Evolutionary conservation across 345 rosid species (phyloP), one percentile per base, ranked within the genome.

Genomic region (Clausena lansium): DNA sequence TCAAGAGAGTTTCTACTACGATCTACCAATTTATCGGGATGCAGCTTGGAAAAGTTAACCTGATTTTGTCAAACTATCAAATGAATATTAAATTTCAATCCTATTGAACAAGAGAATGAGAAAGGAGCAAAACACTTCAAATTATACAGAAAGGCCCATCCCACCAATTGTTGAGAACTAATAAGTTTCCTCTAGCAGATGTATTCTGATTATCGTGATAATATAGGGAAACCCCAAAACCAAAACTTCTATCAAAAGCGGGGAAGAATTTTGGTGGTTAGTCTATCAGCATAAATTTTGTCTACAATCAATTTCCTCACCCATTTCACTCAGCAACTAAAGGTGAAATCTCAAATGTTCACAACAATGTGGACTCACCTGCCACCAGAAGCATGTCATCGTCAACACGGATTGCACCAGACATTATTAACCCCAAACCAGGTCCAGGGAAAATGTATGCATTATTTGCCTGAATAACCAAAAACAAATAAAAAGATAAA

Each of bases 391-490:
- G 97, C 99, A 95, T 92, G 83, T 92, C 95, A 39, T 95, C 98
- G 10, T 93, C 98, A 65, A 92, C 97, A 7, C 98, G 99, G 67
- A 95, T 93, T 24, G 99, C 81, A 24, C 99, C 99, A 8, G 99
- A 95, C 94, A 93, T 93, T 65, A 95, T 88, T 78, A 95, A 84
- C 67, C 99, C 99, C 77, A 95, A 87, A 68, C 99, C 99, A 35
- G 93, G 83, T 76, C 99, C 99, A 39, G 99, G 99, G 89, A 93
- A 95, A 73, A 95, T 90, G 84, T 95, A 95, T 15, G 99, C 99
- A 78, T 95, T 95, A 85, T 95, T 95, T 62, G 96, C 94, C 99
- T 93, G 92, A 76, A 82, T 30, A 47, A 57, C 30, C 22, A 52
- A 61, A 71, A 61, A 8, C 67, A 57, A 68, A 45, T 38, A 25